These are phyloP conservation scores for Triticum aestivum DNA, from an alignment of 176 grass and related monocot genomes.

Conservation along the genomic window DNA sequence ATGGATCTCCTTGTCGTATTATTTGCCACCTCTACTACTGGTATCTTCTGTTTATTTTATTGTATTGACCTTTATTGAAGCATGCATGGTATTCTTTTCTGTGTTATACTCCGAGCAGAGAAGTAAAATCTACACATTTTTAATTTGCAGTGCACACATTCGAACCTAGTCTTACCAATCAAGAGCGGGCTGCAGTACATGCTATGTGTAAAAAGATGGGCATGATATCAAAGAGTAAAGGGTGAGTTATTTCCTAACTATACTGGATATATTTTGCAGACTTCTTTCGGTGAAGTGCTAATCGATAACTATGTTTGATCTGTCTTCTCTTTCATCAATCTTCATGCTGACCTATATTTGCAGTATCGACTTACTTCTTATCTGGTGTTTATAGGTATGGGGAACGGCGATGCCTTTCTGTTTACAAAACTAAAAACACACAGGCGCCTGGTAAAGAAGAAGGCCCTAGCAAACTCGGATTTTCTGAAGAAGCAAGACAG, in stretches of 20 bases:
- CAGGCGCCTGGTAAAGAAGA: slow-evolving; percentile 34
- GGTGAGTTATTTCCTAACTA: slow-evolving; percentile 57
- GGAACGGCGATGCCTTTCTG: slow-evolving; percentile 50
- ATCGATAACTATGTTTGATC: slow-evolving; percentile 7
- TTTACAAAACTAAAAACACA: slow-evolving; percentile 65
- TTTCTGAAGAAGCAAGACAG: slow-evolving; percentile 69
- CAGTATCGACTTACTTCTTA: not conserved
- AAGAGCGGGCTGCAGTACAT: slow-evolving; percentile 73
- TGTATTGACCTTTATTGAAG: not conserved
- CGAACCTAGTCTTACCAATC: slow-evolving; percentile 60
- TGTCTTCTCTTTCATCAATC: slow-evolving; percentile 10
- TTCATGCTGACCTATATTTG: slow-evolving; percentile 16
- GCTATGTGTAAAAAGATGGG: slow-evolving; percentile 76
- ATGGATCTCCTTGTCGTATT: not conserved
- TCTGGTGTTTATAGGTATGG: slow-evolving; percentile 40
- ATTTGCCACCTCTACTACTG: not conserved
- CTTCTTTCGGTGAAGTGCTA: not conserved
- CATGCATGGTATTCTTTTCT: not conserved
- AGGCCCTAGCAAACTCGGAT: slow-evolving; percentile 43
- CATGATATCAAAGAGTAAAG: slow-evolving; percentile 80
- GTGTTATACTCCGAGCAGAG: slow-evolving; percentile 22
- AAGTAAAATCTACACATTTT: slow-evolving; percentile 14
- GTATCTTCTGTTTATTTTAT: not conserved
- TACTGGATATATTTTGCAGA: slow-evolving; percentile 6
- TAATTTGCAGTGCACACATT: slow-evolving; percentile 69